phyloP scores from a whole-genome alignment of 352 stramenopile genomes.

The Phytophthora vignae region DNA sequence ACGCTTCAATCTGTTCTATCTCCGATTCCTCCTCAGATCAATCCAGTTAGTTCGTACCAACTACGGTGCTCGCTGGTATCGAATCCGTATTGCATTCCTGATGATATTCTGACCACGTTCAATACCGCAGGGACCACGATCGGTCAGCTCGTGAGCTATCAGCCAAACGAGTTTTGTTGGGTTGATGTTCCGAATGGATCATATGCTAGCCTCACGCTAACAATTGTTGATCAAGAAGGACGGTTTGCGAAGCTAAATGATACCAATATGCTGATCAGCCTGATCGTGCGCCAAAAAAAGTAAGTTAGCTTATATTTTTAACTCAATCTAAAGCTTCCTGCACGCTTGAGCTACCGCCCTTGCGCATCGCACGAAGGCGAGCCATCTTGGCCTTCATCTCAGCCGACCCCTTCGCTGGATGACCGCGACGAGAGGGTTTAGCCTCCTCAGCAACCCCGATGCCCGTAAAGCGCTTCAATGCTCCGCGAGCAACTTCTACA shows the following conservation, averaged over 20 bases:
- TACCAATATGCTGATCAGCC: not conserved
- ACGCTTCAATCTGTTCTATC: not conserved
- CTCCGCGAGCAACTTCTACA: not conserved
- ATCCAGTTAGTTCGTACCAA: not conserved
- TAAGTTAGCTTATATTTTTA: no score
- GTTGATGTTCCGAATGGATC: not conserved
- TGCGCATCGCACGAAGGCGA: not conserved
- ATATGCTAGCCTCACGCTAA: not conserved
- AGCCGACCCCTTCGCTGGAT: no score
- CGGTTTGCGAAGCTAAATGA: not conserved
- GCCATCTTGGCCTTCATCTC: not conserved
- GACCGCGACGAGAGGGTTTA: not conserved
- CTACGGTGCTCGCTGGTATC: not conserved
- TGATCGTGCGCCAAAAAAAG: conserved; percentile 1
- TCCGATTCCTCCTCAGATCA: not conserved
- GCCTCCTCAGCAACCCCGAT: no score
- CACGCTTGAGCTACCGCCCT: not conserved
- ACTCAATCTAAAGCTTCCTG: not conserved
- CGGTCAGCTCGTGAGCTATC: not conserved
- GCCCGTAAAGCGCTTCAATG: no score
- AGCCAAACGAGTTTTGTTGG: not conserved
- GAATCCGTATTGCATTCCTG: not conserved
- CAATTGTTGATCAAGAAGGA: not conserved
- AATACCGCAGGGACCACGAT: not conserved
- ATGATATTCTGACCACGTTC: not conserved